Evolutionary conservation across 2,329 filamentous ascomycete species (phyloP), one percentile per base, ranked within the genome.

Genomic region (Chaetothyriales sp.): DNA sequence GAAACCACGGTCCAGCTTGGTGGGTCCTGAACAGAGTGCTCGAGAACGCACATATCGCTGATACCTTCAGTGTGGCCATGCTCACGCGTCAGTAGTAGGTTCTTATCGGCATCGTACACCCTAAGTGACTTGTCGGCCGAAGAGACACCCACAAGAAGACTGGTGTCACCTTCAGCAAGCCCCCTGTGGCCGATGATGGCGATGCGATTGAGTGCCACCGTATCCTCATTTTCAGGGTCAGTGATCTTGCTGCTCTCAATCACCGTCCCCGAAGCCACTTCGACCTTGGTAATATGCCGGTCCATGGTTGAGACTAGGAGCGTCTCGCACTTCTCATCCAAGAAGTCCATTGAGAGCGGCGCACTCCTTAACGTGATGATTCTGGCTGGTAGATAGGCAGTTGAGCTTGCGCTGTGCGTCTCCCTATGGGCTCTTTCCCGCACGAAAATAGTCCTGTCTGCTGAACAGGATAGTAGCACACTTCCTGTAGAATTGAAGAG

Each of bases 21-120:
- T 15, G 78, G 76, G 43, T 65, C 63, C 6, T 66, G 55, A 40
- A 10, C 33, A 40, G 33, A 40, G 49, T 62, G 53, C 51, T 85
- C 78, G 9, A 90, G 66, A 18, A 95, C 70, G 3, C 85, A 78
- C 18, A 94, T 81, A 54, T 89, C 89, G 49, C 86, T 94, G 57
- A 98, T 88, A 7, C 89, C 85, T 64, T 95, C 89, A 0, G 89
- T 95, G 61, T 98, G 92, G 1, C 92, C 92, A 80, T 89, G 95
- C 69, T 97, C 92, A 43, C 88, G 81, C 48, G 89, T 85, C 25
- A 97, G 70, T 52, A 98, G 83, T 1, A 73, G 70, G 7, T 90
- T 89, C 44, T 80, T 82, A 55, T 84, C 82, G 28, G 80, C 74
- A 59, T 95, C 86, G 62, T 98, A 98, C 15, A 98, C 72, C 37